Evolutionary conservation across 192 early-diverging fungal species (phyloP), one percentile per base, ranked within the genome.

Genomic region (Cetraspora pellucida): DNA sequence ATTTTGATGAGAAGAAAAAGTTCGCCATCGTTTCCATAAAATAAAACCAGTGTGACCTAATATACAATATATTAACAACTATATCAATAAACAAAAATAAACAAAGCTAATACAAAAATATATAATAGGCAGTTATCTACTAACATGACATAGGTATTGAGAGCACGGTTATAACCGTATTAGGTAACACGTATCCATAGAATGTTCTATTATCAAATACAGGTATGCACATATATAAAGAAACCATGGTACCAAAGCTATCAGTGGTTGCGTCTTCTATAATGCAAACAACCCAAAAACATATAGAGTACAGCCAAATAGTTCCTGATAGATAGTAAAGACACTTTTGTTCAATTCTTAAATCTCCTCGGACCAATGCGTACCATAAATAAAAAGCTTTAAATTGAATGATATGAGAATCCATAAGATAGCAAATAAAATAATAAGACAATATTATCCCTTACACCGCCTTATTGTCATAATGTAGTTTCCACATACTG

Each of bases 381-480:
- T 72, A 57, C 70, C 70, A 72, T n/a, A 72, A 31, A 57, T 72
- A 72, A 58, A 72, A 72, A 21, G 50, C 27, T 28, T 37, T 37
- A 37, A 37, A 37, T 37, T 37, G 37, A 37, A 37, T 6, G 7
- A 37, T 37, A 37, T 37, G 37, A 37, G 37, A 2, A 37, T 37
- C 1, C 37, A 37, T 37, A 37, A 37, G 37, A 37, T 37, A 7
- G 37, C 3, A 37, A 37, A 37, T 37, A 37, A 37, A 37, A 37
- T 37, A 37, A 37, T 37, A 37, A 37, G 7, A 37, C 37, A 37
- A 37, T 37, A 37, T 37, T 37, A 37, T 37, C 37, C 7, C 0
- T 37, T 37, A 7, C 37, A 37, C 37, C 37, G 37, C 7, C 37
- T 37, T 37, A 37, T 7, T 37, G 7, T 37, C 37, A 1, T 37